Evolutionary conservation across 2,329 filamentous ascomycete genomes (phyloP), one percentile per base, ranked within the genome.

Genomic region (Colletotrichum magnum): DNA sequence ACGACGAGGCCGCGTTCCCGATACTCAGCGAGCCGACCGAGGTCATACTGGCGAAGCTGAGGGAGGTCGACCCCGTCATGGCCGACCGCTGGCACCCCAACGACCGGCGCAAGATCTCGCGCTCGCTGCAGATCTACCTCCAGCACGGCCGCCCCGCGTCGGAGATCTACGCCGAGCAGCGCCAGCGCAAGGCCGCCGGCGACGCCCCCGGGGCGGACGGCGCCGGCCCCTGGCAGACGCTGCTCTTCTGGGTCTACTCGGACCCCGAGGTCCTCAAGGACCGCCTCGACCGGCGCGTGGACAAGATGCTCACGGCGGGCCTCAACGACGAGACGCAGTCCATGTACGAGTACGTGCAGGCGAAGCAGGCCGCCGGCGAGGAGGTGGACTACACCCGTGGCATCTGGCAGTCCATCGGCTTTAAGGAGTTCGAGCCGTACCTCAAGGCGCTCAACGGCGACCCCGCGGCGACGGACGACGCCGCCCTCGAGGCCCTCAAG

Each of bases 321-420:
- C 82, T 89, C 10, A 79, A 86, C 68, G 77, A 82, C 6, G 88
- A 90, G 73, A 82, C 85, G 0, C 77, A 77, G 26, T 77, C 83
- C 57, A 80, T 90, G 52, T 82, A 84, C 69, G 73, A 80, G 1
- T 82, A 84, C 56, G 76, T 81, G 4, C 78, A 73, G 18, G 62
- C 75, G 2, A 77, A 76, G 18, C 72, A 77, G 0, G 77, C 81
- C 0, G 75, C 82, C 2, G 91, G 89, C 0, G 79, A 84, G 2
- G 72, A 79, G 0, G 80, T 96, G 2, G 94, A 98, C 76, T 86
- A 89, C 72, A 93, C 89, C 1, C 90, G 91, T 61, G 97, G 96
- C 0, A 97, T 99, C 51, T 99, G 95, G 94, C 93, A 97, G 61
- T 96, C 95, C 1, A 99, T 99, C 71, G 96, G 96, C 1, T 98